Base-by-base conservation (phyloP, 1,284 basidiomycete species). In the Cutaneotrichosporon sp. region DNA sequence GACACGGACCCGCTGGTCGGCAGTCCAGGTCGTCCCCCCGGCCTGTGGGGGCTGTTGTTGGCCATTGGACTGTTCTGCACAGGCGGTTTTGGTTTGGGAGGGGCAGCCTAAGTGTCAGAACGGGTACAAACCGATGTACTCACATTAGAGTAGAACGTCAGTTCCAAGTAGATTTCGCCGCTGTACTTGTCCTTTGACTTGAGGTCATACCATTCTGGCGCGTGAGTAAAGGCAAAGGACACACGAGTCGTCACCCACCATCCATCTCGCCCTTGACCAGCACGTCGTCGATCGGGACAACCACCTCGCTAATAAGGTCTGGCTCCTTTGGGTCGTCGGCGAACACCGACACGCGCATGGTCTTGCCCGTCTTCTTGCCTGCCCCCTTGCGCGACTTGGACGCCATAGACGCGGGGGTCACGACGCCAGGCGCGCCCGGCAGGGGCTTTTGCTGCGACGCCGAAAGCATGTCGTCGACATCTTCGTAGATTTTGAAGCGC, bases 131-230 rank as follows among this genome's bases (percentile, higher is more conserved):
- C 35, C n/a, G n/a, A 51, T 49, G 14, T 36, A 83, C 87, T 64
- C 60, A 93, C 91, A 70, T 93, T 92, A 4, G 90, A 91, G 84
- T 87, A 97, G 76, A 93, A 97, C 0, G 92, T 97, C 68, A 96
- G 74, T 71, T 97, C 93, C 20, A 97, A 78, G 67, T 93, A 96
- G 17, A 97, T 84, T 70, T 96, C 92, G 4, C 92, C 92, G 42
- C 85, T 84, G 73, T 94, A 96, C 64, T 92, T 90, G 60, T 89
- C 89, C 76, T 93, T 96, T 76, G 87, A 81, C 70, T 81, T 82
- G 35, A 97, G 78, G 15, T 84, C 86, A 68, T 96, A 93, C 94
- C 94, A 98, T 70, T 97, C 94, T 96, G 68, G 10, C 26, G 18
- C 13, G 36, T 48, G 35, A 23, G 26, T 47, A 45, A 40, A 18